phyloP scores from a whole-genome alignment of 2,329 filamentous ascomycete species.

The Colletotrichum eremochloae region DNA sequence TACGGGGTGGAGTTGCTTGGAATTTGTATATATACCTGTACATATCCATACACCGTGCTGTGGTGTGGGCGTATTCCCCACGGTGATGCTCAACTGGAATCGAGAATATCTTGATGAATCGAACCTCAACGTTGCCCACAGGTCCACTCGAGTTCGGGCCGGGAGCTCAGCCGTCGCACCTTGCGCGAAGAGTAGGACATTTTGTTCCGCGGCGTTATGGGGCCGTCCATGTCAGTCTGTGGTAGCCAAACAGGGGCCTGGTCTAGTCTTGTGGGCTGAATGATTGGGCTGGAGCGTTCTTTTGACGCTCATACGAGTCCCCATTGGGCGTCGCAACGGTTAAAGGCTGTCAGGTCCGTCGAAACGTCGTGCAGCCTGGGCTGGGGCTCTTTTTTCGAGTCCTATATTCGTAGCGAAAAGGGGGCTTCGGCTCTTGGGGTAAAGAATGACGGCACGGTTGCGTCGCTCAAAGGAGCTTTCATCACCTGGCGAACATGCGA shows the following conservation, averaged over 20 bases:
- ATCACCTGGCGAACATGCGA: neutral
- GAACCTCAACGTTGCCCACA: neutral
- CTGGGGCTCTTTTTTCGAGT: conserved; percentile 13
- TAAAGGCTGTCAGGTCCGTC: neutral
- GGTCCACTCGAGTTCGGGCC: conserved; percentile 14
- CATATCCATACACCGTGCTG: neutral
- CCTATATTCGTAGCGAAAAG: neutral
- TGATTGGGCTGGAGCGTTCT: conserved; percentile 39
- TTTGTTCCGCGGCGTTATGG: conserved; percentile 39
- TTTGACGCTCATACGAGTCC: neutral
- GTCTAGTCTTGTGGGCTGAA: conserved; percentile 32
- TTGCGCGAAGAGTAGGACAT: conserved; percentile 28
- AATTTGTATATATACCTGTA: neutral
- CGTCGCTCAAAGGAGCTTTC: conserved; percentile 6
- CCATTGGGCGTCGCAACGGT: conserved; percentile 25
- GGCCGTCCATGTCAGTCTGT: conserved; percentile 28
- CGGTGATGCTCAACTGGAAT: neutral
- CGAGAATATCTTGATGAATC: neutral
- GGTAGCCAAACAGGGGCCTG: conserved; percentile 29
- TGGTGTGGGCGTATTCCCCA: neutral
- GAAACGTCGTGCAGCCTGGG: conserved; percentile 9
- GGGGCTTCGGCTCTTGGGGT: neutral
- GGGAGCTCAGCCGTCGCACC: conserved; percentile 2
- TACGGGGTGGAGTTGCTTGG: neutral
- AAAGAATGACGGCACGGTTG: conserved; percentile 30